Evolutionary conservation across 1,284 basidiomycete species (phyloP), one percentile per base, ranked within the genome.

Genomic region (Ustanciosporium gigantosporum): DNA sequence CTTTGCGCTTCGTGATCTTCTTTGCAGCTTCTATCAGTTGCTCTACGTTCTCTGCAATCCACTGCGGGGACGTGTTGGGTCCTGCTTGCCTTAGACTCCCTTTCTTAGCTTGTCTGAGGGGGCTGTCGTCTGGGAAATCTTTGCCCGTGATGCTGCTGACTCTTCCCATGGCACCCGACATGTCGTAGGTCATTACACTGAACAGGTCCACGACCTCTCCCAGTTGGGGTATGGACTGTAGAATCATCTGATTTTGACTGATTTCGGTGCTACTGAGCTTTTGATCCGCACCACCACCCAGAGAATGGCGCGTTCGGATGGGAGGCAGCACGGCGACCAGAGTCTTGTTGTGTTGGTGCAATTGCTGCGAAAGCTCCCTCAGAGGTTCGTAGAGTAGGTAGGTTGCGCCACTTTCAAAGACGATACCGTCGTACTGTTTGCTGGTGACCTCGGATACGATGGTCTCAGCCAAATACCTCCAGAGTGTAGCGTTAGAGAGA

Each of bases 161-260:
- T 3, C 46, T 17, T 0, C 66, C 66, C 7, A 29, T 43, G 0
- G 41, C 41, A 4, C 46, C 46, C 5, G 66, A 51, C 58, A 67
- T 61, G 31, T 67, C 66, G 46, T 69, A 69, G 2, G 66, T 69
- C 68, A 70, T 70, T 41, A 68, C 43, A 16, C 38, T 51, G 13
- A 68, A 38, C 23, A 13, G 56, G 31, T 70, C 68, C 11, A 56
- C 66, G 16, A 70, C 31, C 2, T 31, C 20, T 1, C 55, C 47
- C 14, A 70, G 31, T 11, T 57, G 55, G 3, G 53, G 53, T 5
- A 68, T 39, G 3, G 49, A 47, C 20, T 67, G 61, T 0, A 57
- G 47, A 20, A 62, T 47, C 51, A 68, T 60, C 2, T 31, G 35
- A 25, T 70, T 66, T 15, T 47, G 47, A 22, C 41, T 42, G 2